Evolutionary conservation across 768 basidiomycete species (phyloP).

Genomic region (Lactarius hatsudake): DNA sequence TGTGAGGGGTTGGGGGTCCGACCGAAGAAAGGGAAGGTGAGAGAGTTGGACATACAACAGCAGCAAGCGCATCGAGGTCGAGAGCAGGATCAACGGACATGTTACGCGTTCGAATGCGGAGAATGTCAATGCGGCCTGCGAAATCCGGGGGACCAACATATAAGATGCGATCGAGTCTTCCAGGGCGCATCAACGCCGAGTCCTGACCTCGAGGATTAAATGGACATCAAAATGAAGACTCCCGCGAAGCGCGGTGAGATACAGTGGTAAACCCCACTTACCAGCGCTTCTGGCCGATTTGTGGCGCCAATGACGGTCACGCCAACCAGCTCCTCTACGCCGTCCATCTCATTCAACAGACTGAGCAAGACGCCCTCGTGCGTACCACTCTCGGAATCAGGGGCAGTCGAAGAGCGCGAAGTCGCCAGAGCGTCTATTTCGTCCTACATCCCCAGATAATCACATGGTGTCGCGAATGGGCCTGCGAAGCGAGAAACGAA

Average conservation of each 20-base stretch:
- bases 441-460: constrained; percentile 55
- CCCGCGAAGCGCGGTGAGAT: constrained; percentile 35
- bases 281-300: constrained; percentile 80
- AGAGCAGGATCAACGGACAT: constrained; percentile 81
- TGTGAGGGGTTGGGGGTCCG: neutral
- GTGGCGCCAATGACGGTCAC: constrained; percentile 98
- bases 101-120: constrained; percentile 66
- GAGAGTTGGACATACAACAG: constrained; percentile 48
- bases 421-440: constrained; percentile 94
- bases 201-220: constrained; percentile 53
- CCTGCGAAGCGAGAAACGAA: constrained; percentile 19
- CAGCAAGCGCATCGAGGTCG: constrained; percentile 64
- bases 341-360: constrained; percentile 97
- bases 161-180: constrained; percentile 88
- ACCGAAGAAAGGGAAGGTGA: constrained; percentile 6
- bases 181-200: constrained; percentile 91
- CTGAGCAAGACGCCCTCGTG: constrained; percentile 92
- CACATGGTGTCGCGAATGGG: neutral
- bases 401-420: constrained; percentile 52
- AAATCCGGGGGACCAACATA: constrained; percentile 93
- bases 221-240: neutral
- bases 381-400: constrained; percentile 46
- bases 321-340: constrained; percentile 89
- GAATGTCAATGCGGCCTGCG: constrained; percentile 76
- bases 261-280: constrained; percentile 37